Percentiles rank a stretch among this genome's conserved stretches.
These are phyloP conservation scores for Pseudopithomyces maydicus DNA, from an alignment of 2,329 filamentous ascomycete genomes.

Conservation along the genomic window DNA sequence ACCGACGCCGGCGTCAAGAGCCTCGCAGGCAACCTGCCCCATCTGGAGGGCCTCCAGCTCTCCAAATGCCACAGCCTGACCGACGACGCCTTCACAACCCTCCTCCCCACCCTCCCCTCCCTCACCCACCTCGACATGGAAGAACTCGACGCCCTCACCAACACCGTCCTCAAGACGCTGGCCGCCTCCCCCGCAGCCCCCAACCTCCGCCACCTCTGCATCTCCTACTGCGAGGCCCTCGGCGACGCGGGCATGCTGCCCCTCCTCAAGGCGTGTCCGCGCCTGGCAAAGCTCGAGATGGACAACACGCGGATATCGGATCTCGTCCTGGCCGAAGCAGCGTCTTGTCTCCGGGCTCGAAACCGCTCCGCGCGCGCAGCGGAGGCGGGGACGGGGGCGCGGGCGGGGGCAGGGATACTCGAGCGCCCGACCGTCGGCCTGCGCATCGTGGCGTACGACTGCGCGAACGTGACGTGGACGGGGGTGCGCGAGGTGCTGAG, in stretches of 20 bases:
- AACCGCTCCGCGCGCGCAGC: slow-evolving; percentile 51
- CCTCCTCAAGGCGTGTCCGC: slow-evolving; percentile 74
- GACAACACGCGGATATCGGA: slow-evolving; percentile 94
- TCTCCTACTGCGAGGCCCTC: slow-evolving; percentile 88
- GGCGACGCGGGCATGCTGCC: slow-evolving; percentile 84
- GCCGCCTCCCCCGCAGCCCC: slow-evolving; percentile 76
- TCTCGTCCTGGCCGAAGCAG: slow-evolving; percentile 82
- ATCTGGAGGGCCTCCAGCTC: slow-evolving; percentile 81
- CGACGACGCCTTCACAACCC: slow-evolving; percentile 71
- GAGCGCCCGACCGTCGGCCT: slow-evolving; percentile 62
- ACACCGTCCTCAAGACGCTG: slow-evolving; percentile 74
- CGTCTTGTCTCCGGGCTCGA: slow-evolving; percentile 74
- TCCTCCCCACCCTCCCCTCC: slow-evolving; percentile 75
- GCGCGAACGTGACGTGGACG: slow-evolving; percentile 88
- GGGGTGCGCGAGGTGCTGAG: slow-evolving; percentile 86
- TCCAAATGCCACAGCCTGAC: slow-evolving; percentile 77
- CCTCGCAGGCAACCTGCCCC: slow-evolving; percentile 75
- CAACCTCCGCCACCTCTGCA: slow-evolving; percentile 76
- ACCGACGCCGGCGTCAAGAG: slow-evolving; percentile 73
- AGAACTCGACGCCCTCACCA: slow-evolving; percentile 78
- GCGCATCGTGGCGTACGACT: slow-evolving; percentile 85
- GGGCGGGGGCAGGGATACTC: no score
- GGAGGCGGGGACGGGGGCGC: no score
- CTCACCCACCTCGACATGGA: slow-evolving; percentile 90
- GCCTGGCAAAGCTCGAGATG: slow-evolving; percentile 75